Evolutionary conservation across 2,329 filamentous ascomycete genomes (phyloP).

Genomic region (Arthroderma uncinatum): DNA sequence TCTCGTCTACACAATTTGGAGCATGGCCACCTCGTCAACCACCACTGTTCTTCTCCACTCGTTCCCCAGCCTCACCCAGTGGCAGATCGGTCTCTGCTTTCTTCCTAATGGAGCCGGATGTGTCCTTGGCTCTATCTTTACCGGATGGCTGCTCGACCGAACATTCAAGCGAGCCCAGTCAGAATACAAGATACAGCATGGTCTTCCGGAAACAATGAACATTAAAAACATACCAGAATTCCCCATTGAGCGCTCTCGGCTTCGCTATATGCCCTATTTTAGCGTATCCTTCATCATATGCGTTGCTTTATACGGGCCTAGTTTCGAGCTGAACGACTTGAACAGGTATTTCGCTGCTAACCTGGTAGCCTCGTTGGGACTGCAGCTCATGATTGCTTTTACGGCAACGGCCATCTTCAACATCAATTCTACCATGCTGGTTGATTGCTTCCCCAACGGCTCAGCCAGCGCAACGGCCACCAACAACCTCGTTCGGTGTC

Average conservation of each 20-base stretch:
- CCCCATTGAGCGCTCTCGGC: conserved; percentile 36
- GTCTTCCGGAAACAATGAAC: conserved; percentile 47
- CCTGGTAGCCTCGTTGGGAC: conserved; percentile 37
- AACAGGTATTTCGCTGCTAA: conserved; percentile 37
- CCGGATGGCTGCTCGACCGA: conserved; percentile 53
- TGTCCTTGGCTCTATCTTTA: conserved; percentile 10
- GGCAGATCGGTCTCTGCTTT: conserved; percentile 27
- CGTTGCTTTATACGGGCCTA: conserved; percentile 35
- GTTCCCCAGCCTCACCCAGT: neutral
- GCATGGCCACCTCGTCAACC: neutral
- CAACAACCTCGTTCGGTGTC: conserved; percentile 43
- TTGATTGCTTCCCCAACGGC: conserved; percentile 42
- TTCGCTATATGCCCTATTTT: neutral
- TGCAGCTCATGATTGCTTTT: conserved; percentile 43
- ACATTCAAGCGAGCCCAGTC: conserved; percentile 51
- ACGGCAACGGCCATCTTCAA: conserved; percentile 43
- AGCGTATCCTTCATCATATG: conserved; percentile 15
- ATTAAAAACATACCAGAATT: conserved; percentile 45
- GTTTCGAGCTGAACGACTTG: conserved; percentile 2
- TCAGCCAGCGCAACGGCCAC: conserved; percentile 45
- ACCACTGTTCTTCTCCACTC: neutral
- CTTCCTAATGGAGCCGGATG: conserved; percentile 16
- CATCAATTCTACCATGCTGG: conserved; percentile 41
- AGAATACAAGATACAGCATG: conserved; percentile 40
- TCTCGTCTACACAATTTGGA: neutral